phyloP scores from a whole-genome alignment of 345 rosid species.

The Luvunga scandens region DNA sequence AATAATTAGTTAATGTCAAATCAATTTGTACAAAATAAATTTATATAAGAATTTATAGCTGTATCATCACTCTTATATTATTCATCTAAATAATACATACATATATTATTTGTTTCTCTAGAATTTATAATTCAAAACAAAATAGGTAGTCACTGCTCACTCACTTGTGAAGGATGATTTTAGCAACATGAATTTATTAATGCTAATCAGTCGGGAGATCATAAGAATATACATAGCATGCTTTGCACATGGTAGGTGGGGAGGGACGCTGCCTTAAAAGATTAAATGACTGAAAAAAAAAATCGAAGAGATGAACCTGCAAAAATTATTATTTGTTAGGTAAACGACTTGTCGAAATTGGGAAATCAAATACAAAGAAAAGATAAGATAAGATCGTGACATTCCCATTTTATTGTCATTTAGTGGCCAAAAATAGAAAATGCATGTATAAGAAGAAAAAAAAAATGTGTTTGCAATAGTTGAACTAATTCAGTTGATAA shows the following conservation, averaged over 20 bases:
- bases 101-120: no score
- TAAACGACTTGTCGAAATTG: neutral
- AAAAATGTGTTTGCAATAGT: neutral
- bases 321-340: neutral
- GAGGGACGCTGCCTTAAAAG: neutral
- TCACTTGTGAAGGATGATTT: no score
- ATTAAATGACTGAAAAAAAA: neutral
- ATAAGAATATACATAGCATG: no score
- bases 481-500: neutral
- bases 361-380: neutral
- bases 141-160: no score
- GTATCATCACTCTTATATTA: no score
- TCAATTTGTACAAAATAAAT: no score
- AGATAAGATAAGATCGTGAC: neutral
- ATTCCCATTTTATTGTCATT: neutral
- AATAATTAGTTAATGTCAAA: no score
- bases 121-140: no score
- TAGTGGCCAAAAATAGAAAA: neutral
- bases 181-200: no score
- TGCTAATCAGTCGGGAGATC: no score
- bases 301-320: neutral
- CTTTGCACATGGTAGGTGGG: neutral
- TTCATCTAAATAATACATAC: no score
- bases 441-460: neutral
- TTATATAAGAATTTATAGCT: no score